Conservation (phyloP, 495 filamentous ascomycete genomes). For the Podospora didyma region DNA sequence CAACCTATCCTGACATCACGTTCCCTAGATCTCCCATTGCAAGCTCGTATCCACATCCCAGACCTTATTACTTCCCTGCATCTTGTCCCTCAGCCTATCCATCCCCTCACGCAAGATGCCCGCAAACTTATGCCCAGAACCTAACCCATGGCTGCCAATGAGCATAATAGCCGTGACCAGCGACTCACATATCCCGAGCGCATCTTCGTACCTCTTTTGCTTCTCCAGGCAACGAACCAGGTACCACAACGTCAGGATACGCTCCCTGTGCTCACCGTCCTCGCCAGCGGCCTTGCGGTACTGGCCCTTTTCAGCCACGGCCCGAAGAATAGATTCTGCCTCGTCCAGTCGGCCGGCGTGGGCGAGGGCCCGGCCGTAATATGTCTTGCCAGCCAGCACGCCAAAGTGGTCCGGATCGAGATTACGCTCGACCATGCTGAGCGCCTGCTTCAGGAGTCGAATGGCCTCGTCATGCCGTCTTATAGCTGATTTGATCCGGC, state of each 20-base stretch:
- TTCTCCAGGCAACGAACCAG: slow-evolving; percentile 1
- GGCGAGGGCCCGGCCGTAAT: not conserved
- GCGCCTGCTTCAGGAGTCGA: not conserved
- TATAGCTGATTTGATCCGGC: slow-evolving; percentile 11
- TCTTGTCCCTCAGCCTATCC: not conserved
- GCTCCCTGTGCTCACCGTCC: slow-evolving; percentile 5
- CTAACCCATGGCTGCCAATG: not conserved
- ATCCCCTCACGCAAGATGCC: not conserved
- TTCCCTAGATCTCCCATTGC: not conserved
- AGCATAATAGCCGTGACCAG: not conserved
- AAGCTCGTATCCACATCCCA: not conserved
- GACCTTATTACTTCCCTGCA: not conserved
- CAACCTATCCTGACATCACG: not conserved
- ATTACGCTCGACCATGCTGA: slow-evolving; percentile 3
- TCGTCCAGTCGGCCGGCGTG: not conserved
- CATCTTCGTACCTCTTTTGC: slow-evolving; percentile 1
- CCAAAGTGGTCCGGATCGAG: not conserved
- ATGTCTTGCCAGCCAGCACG: slow-evolving; percentile 1
- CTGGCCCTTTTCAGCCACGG: slow-evolving; percentile 1
- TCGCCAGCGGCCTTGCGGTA: slow-evolving; percentile 1
- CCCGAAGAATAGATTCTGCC: not conserved
- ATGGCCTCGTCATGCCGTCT: slow-evolving; percentile 1
- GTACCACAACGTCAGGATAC: not conserved
- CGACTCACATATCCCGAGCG: slow-evolving; percentile 1
- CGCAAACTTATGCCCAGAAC: not conserved